Conservation (phyloP, 352 stramenopile species). For the Peronospora farinosa region DNA sequence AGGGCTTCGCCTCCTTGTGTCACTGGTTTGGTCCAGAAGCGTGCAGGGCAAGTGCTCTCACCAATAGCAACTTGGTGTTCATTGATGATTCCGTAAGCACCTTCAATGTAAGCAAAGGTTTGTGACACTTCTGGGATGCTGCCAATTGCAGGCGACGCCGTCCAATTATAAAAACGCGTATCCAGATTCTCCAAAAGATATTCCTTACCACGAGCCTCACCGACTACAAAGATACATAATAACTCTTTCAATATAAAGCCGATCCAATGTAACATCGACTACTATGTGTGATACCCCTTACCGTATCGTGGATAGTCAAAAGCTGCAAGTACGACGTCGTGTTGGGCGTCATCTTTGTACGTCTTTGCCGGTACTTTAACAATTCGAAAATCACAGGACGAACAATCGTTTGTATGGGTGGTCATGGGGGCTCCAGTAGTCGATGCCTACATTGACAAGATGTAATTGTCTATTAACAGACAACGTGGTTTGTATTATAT, state of each 20-base stretch:
- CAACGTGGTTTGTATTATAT: neutral
- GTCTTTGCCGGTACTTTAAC: constrained; percentile 62
- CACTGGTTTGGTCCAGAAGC: constrained; percentile 54
- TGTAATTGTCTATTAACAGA: constrained; percentile 8
- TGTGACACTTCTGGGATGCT: constrained; percentile 54
- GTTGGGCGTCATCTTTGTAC: constrained; percentile 34
- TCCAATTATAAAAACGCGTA: constrained; percentile 65
- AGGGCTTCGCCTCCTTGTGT: constrained; percentile 76
- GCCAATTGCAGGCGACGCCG: constrained; percentile 47
- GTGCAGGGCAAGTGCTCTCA: constrained; percentile 71
- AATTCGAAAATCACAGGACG: constrained; percentile 76
- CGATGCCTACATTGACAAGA: constrained; percentile 35
- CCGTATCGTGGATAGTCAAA: constrained; percentile 76
- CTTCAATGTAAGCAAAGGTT: constrained; percentile 78
- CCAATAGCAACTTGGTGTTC: constrained; percentile 77
- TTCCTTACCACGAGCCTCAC: constrained; percentile 44
- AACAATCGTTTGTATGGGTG: constrained; percentile 81
- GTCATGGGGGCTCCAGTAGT: constrained; percentile 66
- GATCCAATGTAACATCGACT: neutral
- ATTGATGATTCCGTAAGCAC: constrained; percentile 79
- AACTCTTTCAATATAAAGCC: neutral
- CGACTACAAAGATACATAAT: constrained; percentile 33
- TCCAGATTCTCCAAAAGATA: constrained; percentile 65
- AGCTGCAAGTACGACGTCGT: constrained; percentile 51
- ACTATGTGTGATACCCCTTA: constrained; percentile 13